Evolutionary conservation across 208 protist genomes (phyloP).

Genomic region (Leishmania amazonensis): DNA sequence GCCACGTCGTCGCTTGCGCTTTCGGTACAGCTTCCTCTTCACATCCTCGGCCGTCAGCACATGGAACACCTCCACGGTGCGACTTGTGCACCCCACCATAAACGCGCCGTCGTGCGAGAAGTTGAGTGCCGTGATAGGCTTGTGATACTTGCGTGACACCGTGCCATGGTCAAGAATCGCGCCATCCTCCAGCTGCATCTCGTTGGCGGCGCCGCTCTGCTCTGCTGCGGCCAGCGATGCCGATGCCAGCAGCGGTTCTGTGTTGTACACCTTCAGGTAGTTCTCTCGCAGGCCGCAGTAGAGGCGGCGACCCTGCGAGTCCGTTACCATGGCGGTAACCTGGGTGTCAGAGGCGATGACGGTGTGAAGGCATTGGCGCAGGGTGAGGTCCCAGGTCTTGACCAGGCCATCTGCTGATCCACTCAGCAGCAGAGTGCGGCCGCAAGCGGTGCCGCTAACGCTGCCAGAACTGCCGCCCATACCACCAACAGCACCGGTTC

Average conservation of each 20-base stretch:
- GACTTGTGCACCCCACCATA: slow-evolving; percentile 81
- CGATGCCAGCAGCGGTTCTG: slow-evolving; percentile 42
- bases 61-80: slow-evolving; percentile 87
- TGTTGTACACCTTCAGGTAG: slow-evolving; percentile 87
- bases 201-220: not conserved
- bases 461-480: slow-evolving; percentile 2
- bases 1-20: slow-evolving; percentile 63
- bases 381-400: slow-evolving; percentile 85
- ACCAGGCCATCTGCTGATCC: slow-evolving; percentile 84
- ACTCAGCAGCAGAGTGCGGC: slow-evolving; percentile 61
- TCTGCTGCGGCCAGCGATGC: slow-evolving; percentile 5
- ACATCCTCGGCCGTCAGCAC: slow-evolving; percentile 73
- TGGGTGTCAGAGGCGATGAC: slow-evolving; percentile 85
- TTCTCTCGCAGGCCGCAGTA: slow-evolving; percentile 89
- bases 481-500: not conserved
- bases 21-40: slow-evolving; percentile 69
- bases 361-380: slow-evolving; percentile 90
- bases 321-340: slow-evolving; percentile 68
- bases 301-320: slow-evolving; percentile 60
- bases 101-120: slow-evolving; percentile 74
- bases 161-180: slow-evolving; percentile 68
- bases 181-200: slow-evolving; percentile 6
- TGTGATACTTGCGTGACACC: slow-evolving; percentile 78
- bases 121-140: slow-evolving; percentile 70
- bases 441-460: slow-evolving; percentile 1